Evolutionary conservation across 371 early-diverging fungal genomes (phyloP).

Genomic region (Rhizopus stolonifer): DNA sequence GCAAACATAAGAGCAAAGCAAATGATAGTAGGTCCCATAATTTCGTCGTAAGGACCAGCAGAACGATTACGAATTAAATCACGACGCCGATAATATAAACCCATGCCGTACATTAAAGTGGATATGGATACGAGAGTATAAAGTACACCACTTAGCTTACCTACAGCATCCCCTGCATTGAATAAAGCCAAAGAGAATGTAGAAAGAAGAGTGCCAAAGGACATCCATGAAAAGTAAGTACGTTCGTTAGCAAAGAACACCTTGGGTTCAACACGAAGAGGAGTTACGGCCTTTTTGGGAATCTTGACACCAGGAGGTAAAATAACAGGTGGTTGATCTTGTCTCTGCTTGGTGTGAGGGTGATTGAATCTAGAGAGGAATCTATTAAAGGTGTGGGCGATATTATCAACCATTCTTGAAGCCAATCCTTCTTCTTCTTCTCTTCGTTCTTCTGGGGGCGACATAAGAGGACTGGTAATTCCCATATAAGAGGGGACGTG

Average conservation of each 20-base stretch:
- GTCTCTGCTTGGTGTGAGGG: not conserved
- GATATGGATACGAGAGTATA: slow-evolving; percentile 83
- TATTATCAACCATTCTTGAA: slow-evolving; percentile 1
- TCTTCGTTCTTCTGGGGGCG: not conserved
- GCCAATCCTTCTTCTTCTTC: not conserved
- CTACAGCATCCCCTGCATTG: slow-evolving; percentile 82
- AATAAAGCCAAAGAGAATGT: slow-evolving; percentile 79
- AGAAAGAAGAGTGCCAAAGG: slow-evolving; percentile 73
- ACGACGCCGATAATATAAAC: slow-evolving; percentile 93
- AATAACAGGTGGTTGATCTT: slow-evolving; percentile 24
- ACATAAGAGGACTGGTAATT: not conserved
- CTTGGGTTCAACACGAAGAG: slow-evolving; percentile 98
- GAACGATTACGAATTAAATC: slow-evolving; percentile 67
- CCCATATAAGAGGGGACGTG: slow-evolving; percentile 4
- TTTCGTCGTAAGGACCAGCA: slow-evolving; percentile 77
- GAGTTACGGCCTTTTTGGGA: slow-evolving; percentile 69
- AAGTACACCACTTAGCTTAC: slow-evolving; percentile 71
- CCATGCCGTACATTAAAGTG: slow-evolving; percentile 88
- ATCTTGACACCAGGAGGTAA: slow-evolving; percentile 52
- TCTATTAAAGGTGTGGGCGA: not conserved
- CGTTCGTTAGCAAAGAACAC: slow-evolving; percentile 99
- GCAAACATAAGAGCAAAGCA: slow-evolving; percentile 85
- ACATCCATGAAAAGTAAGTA: slow-evolving; percentile 94
- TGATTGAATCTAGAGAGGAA: not conserved
- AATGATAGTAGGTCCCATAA: slow-evolving; percentile 85